A percentile compares a stretch with the other conserved stretches of the same genome.
These are phyloP conservation scores for Scenedesmus sp. DNA, from an alignment of 163 green algal genomes.

Conservation along the genomic window DNA sequence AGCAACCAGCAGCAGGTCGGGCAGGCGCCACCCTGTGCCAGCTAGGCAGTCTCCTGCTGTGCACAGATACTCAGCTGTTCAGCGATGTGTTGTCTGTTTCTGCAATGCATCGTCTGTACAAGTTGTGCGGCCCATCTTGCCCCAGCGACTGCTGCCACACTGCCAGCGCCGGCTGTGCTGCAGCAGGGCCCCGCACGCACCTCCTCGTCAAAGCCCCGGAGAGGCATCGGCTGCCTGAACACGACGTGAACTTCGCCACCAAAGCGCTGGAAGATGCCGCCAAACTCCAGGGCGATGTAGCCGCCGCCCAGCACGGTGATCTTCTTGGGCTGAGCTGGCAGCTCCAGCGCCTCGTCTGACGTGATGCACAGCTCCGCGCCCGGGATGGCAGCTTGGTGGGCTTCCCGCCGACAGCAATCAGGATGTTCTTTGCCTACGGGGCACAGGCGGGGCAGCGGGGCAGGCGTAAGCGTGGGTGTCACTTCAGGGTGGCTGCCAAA, in stretches of 20 bases:
- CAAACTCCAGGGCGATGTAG: slow-evolving; percentile 95
- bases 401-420: slow-evolving; percentile 78
- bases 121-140: background rate
- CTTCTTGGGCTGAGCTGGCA: slow-evolving; percentile 74
- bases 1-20: too few species aligned
- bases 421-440: slow-evolving; percentile 79
- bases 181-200: slow-evolving; percentile 54
- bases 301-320: slow-evolving; percentile 81
- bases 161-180: background rate
- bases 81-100: background rate
- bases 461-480: background rate
- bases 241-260: slow-evolving; percentile 90
- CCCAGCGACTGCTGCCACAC: too few species aligned
- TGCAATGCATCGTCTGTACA: too few species aligned
- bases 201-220: slow-evolving; percentile 84
- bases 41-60: background rate
- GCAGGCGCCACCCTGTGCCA: background rate
- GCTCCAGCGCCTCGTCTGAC: slow-evolving; percentile 86
- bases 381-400: slow-evolving; percentile 75
- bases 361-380: slow-evolving; percentile 86
- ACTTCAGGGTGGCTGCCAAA: background rate
- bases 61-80: background rate
- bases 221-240: slow-evolving; percentile 81
- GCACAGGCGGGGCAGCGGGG: background rate
- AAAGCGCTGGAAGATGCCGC: slow-evolving; percentile 94